Percentiles rank a stretch among this genome's conserved stretches.
Conservation (phyloP, 306 rosid species). For the Psophocarpus tetragonolobus region DNA sequence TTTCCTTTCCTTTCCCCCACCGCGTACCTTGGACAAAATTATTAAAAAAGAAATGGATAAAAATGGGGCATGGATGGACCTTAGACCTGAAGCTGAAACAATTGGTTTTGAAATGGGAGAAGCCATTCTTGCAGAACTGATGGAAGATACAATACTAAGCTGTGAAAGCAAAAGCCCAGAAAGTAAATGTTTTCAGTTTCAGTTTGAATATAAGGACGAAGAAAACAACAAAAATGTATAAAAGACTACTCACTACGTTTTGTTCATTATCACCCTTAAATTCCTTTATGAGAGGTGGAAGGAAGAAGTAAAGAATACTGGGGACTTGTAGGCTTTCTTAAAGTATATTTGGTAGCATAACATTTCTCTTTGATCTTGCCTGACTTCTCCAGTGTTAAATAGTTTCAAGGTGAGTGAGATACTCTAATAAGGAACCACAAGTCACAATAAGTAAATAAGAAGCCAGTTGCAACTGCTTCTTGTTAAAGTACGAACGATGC, state of each 20-base stretch:
- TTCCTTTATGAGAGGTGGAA: constrained; percentile 21
- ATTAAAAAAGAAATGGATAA: constrained; percentile 78
- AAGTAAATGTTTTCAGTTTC: constrained; percentile 32
- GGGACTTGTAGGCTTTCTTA: constrained; percentile 14
- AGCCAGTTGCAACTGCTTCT: constrained; percentile 41
- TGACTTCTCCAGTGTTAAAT: constrained; percentile 34
- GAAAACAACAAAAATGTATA: constrained; percentile 42
- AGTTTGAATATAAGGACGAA: constrained; percentile 32
- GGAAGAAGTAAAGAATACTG: constrained; percentile 24
- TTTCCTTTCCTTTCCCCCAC: constrained; percentile 68
- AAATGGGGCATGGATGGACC: constrained; percentile 76
- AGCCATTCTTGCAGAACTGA: constrained; percentile 69
- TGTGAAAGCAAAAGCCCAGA: constrained; percentile 37
- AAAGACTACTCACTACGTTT: constrained; percentile 28
- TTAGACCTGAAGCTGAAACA: constrained; percentile 61
- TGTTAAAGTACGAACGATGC: constrained; percentile 30
- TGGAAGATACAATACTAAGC: constrained; percentile 69
- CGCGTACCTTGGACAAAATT: constrained; percentile 78
- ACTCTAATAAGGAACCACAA: constrained; percentile 28
- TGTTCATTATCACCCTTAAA: constrained; percentile 26
- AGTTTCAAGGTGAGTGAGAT: constrained; percentile 27
- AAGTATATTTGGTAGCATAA: constrained; percentile 30
- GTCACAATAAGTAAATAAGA: constrained; percentile 31
- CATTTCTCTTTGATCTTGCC: constrained; percentile 36
- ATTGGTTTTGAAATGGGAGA: constrained; percentile 73